Evolutionary conservation across 805 yeast genomes (phyloP).

Genomic region (Barnettozyma sucrosica): DNA sequence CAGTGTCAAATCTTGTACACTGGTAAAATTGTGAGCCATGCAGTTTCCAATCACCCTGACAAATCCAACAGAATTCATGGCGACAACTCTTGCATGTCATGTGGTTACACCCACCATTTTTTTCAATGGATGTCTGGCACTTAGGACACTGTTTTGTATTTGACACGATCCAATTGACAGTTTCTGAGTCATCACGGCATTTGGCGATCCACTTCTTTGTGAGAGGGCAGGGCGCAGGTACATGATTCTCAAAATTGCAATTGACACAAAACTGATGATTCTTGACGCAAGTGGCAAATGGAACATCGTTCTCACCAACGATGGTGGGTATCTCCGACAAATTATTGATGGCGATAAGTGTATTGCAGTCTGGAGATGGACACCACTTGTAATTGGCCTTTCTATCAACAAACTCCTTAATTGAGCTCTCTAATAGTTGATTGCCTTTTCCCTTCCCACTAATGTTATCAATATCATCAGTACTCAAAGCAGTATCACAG

Average conservation of each 20-base stretch:
- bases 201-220: conserved; percentile 69
- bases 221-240: conserved; percentile 75
- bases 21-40: conserved; percentile 63
- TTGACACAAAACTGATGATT: conserved; percentile 72
- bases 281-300: conserved; percentile 62
- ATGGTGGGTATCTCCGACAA: conserved; percentile 7
- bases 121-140: conserved; percentile 76
- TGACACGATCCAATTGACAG: conserved; percentile 78
- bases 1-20: conserved; percentile 52
- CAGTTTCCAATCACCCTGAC: conserved; percentile 65
- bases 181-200: conserved; percentile 82
- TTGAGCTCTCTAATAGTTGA: conserved; percentile 30
- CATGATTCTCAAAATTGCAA: conserved; percentile 72
- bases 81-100: conserved; percentile 81
- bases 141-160: conserved; percentile 85
- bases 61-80: conserved; percentile 90
- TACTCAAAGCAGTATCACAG: conserved; percentile 36
- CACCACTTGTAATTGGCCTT: conserved; percentile 62
- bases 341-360: conserved; percentile 40
- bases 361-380: conserved; percentile 75
- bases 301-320: conserved; percentile 32
- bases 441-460: conserved; percentile 31
- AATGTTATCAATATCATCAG: conserved; percentile 36
- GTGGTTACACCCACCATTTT: conserved; percentile 96
- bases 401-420: conserved; percentile 48